Percentiles rank a stretch among this genome's conserved stretches.
Conservation (phyloP, 495 filamentous ascomycete genomes). For the Aspergillus conjunctus region DNA sequence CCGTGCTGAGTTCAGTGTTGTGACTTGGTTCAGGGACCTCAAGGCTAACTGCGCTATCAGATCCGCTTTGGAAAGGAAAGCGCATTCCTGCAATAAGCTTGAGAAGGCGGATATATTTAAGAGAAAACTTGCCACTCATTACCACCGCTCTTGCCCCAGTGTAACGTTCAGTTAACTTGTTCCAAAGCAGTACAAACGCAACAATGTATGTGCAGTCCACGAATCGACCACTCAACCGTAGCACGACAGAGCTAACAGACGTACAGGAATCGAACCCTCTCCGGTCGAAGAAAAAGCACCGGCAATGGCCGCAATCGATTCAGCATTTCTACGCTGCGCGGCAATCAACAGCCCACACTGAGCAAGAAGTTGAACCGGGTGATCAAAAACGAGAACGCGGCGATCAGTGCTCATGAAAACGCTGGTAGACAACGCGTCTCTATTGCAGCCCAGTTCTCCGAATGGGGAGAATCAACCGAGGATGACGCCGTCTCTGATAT, state of each 20-base stretch:
- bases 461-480: constrained; percentile 89
- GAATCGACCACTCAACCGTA: background rate
- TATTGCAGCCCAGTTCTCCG: constrained; percentile 87
- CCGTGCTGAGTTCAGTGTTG: background rate
- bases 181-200: no score
- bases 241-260: background rate
- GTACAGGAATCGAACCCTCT: constrained; percentile 61
- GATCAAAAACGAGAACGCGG: constrained; percentile 88
- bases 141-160: background rate
- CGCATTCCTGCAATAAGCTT: background rate
- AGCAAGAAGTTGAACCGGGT: constrained; percentile 82
- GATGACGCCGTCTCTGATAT: constrained; percentile 88
- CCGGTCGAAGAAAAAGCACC: constrained; percentile 54
- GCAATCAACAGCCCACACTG: constrained; percentile 78
- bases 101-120: background rate
- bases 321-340: constrained; percentile 79
- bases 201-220: no score
- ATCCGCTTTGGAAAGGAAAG: constrained; percentile 13
- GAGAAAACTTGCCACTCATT: background rate
- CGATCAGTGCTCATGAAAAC: constrained; percentile 77
- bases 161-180: background rate
- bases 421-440: constrained; percentile 79
- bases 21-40: no score
- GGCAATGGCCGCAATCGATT: constrained; percentile 60
- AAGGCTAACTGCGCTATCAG: background rate